Evolutionary conservation across 306 rosid species (phyloP), one percentile per base, ranked within the genome.

Genomic region (Oemleria cerasiformis): DNA sequence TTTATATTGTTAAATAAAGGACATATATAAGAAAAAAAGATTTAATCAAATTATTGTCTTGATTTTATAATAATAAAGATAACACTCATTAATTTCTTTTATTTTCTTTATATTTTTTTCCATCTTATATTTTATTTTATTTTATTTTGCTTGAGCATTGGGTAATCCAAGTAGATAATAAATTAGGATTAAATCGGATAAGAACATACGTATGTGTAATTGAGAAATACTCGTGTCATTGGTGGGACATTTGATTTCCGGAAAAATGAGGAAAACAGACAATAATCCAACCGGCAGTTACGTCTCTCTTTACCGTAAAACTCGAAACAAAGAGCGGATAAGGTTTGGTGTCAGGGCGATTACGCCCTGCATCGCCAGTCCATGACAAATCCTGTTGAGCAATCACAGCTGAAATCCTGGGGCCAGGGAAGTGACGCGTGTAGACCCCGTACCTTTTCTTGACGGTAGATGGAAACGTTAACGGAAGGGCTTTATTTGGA

Each of bases 241-340:
- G 6, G n/a, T 13, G 63, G 23, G 39, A 57, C 19, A 30, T 14
- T 25, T 13, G 44, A 1, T 65, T 65, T 44, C 41, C 55, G 4
- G 50, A 14, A 3, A 53, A 53, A n/a, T 39, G 48, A 17, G 21
- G 2, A 41, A 70, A 25, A 69, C 54, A 10, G 53, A 69, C 73
- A 69, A 53, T 4, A 15, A 9, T 9, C 5, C 21, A 42, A 15
- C 73, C 51, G 70, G 43, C 70, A 3, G 19, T 23, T 23, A 7
- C 4, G 13, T 1, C 55, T 11, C 16, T 12, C 21, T 44, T 44
- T 15, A n/a, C 40, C 60, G 36, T 55, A 55, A 42, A 4, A 20
- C 59, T 20, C 34, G 14, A 54, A 54, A 54, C 59, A 17, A 43
- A 42, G 38, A 44, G 5, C 55, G n/a, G 63, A 68, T 68, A 68